Evolutionary conservation across 2,329 filamentous ascomycete genomes (phyloP), one percentile per base, ranked within the genome.

Genomic region (Geosmithia flava): DNA sequence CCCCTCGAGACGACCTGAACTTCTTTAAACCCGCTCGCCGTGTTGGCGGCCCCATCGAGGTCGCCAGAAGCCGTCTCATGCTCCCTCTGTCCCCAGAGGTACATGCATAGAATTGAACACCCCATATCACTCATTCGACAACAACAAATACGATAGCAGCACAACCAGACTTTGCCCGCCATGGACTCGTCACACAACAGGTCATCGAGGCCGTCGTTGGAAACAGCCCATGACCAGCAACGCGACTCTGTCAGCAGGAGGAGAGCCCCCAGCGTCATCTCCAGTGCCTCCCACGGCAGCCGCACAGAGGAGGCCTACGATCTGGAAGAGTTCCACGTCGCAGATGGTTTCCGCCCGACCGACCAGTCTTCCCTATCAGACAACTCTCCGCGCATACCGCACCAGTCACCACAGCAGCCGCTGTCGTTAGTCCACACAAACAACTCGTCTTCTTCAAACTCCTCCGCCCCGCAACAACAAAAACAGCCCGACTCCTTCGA

Each of bases 261-360:
- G 54, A 58, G 58, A 20, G 71, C 73, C 30, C 59, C 63, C 47
- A 65, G 66, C 53, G 52, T 37, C 11, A 11, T 64, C 46, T 69
- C 68, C 16, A 53, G 53, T 45, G 51, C 50, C 3, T 44, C 52
- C 46, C 53, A 45, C 20, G 42, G 29, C 20, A 37, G 29, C 19
- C 27, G 23, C 20, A 37, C 20, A 15, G 30, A 45, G 7, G 68
- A 74, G 29, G 63, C 68, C 42, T 76, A 74, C 50, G 71, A 71
- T 53, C 55, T 76, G 57, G 63, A 64, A 45, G 72, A 69, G 27
- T 67, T 73, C 61, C 67, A 68, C 46, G 68, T 80, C 49, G 70
- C 75, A 16, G 74, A 77, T 55, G 74, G 73, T 47, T 76, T 74
- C 54, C 65, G 71, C 49, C 72, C 71, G 19, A 50, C 53, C 50